Evolutionary conservation across 78 protist genomes (phyloP).

Genomic region (Cavenderia fasciculata): DNA sequence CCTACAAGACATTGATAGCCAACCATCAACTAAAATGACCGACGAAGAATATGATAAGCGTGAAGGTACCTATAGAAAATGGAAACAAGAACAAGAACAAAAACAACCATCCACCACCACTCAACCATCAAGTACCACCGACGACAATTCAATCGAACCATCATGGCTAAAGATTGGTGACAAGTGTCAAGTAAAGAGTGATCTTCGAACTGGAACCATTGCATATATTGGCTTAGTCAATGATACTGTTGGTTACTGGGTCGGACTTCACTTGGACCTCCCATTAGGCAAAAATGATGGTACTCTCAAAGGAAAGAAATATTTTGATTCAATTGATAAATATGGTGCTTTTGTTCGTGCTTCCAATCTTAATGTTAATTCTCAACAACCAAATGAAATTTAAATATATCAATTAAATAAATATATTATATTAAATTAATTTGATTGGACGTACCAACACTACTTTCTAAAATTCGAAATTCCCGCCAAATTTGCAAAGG

Average conservation of each 20-base stretch:
- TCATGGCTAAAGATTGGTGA: conserved; percentile 14
- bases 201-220: conserved; percentile 80
- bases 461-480: no score
- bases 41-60: conserved; percentile 89
- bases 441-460: no score
- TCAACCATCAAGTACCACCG: not conserved
- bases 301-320: conserved; percentile 74
- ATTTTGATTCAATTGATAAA: conserved; percentile 58
- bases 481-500: no score
- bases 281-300: conserved; percentile 93
- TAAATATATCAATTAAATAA: no score
- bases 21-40: conserved; percentile 79
- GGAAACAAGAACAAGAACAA: conserved; percentile 29
- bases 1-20: conserved; percentile 73
- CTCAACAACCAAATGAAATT: no score
- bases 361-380: no score
- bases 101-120: conserved; percentile 21
- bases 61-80: conserved; percentile 78
- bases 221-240: conserved; percentile 74
- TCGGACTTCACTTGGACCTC: conserved; percentile 88
- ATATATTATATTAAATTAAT: no score
- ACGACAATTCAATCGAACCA: conserved; percentile 8
- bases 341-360: conserved; percentile 71
- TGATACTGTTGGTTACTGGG: conserved; percentile 72
- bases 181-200: conserved; percentile 18